Percentiles rank a stretch among this genome's conserved stretches.
Conservation (phyloP, 192 early-diverging fungal species). For the Coemansia sp. region DNA sequence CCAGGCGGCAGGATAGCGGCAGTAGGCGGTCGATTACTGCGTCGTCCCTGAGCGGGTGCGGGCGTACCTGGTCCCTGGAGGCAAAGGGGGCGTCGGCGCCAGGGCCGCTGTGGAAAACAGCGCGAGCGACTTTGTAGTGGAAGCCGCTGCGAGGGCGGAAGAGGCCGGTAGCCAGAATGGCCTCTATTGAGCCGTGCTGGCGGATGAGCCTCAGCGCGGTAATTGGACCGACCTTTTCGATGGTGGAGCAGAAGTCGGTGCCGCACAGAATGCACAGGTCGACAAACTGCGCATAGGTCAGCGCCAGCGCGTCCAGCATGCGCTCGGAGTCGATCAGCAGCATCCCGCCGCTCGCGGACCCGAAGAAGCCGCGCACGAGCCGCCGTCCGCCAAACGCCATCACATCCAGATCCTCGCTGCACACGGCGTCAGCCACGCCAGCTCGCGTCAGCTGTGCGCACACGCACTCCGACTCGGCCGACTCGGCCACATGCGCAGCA, state of each 20-base stretch:
- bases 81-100: constrained; percentile 13
- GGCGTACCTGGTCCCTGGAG: constrained; percentile 16
- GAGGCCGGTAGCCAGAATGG: constrained; percentile 45
- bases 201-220: constrained; percentile 61
- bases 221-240: constrained; percentile 66
- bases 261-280: constrained; percentile 79
- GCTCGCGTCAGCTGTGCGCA: constrained; percentile 60
- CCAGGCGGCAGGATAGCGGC: neutral
- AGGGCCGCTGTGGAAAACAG: constrained; percentile 32
- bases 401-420: constrained; percentile 60
- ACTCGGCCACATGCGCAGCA: constrained; percentile 47
- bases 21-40: constrained; percentile 26
- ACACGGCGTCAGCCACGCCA: constrained; percentile 58
- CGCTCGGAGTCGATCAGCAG: constrained; percentile 56
- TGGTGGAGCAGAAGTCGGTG: constrained; percentile 69
- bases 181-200: constrained; percentile 65
- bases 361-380: constrained; percentile 36
- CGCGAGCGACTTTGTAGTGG: constrained; percentile 34
- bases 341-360: constrained; percentile 15
- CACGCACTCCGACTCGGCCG: constrained; percentile 64
- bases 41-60: neutral
- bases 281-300: constrained; percentile 59
- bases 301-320: constrained; percentile 51
- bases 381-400: constrained; percentile 30
- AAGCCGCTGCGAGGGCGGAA: constrained; percentile 47